Evolutionary conservation across 768 basidiomycete genomes (phyloP), one percentile per base, ranked within the genome.

Genomic region (Amylocystis lapponica): DNA sequence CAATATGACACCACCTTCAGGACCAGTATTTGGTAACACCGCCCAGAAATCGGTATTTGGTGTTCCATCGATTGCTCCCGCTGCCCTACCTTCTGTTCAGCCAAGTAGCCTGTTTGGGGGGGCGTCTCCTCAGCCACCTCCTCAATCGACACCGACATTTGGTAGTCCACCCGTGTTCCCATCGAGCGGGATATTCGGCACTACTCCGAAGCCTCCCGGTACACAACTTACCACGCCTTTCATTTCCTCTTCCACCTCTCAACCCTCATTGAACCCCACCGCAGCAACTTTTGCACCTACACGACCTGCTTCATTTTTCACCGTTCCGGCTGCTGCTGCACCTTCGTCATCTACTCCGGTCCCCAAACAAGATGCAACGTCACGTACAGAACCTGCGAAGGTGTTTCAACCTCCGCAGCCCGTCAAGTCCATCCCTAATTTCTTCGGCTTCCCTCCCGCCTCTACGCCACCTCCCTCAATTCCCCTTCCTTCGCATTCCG

Each of bases 231-330:
- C n/a, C n/a, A n/a, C n/a, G n/a, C n/a, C n/a, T n/a, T n/a, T n/a
- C n/a, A n/a, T n/a, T n/a, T n/a, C n/a, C n/a, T n/a, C n/a, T 19
- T 39, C 30, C 19, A 13, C 20, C 27, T 29, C 34, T 22, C 7
- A 32, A n/a, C 4, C 26, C 9, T 33, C 47, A n/a, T 25, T 48
- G 19, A 53, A 51, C 17, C 51, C 51, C 11, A 40, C 39, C 2
- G 47, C 53, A 13, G 16, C 52, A 2, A 30, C 43, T 16, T 51
- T 47, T 21, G 27, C 34, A 3, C 39, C 34, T 20, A 27, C 38
- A n/a, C 13, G 10, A 6, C 9, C 40, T 30, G 13, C 40, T 41
- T 16, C 40, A 20, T 17, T n/a, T 37, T 8, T 25, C 20, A 9
- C 17, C 22, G 40, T 21, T 30, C 16, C 36, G 10, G 6, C 36